phyloP scores from a whole-genome alignment of 192 early-diverging fungal genomes.

The Coemansia sp. region DNA sequence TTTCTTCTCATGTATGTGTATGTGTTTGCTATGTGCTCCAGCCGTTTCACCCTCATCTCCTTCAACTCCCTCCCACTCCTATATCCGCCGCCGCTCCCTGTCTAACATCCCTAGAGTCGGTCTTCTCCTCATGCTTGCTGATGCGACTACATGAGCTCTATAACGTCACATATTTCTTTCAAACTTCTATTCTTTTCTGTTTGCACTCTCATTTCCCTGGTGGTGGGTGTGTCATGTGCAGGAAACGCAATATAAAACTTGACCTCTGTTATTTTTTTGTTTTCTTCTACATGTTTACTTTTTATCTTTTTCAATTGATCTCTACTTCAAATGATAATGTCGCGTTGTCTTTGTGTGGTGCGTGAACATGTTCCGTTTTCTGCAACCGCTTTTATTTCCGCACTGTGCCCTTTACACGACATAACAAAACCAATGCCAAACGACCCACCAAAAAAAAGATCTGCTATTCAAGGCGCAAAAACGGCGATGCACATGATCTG shows the following conservation, averaged over 20 bases:
- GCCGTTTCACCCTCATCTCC: conserved; percentile 3
- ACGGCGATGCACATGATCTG: too few relatives aligned
- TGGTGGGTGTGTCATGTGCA: conserved; percentile 4
- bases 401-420: too few relatives aligned
- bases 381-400: not conserved
- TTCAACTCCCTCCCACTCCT: conserved; percentile 1
- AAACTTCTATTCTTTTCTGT: not conserved
- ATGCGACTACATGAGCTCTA: not conserved
- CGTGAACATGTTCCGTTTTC: not conserved
- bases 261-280: conserved; percentile 5
- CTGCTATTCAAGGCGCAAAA: too few relatives aligned
- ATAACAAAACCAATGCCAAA: too few relatives aligned
- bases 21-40: conserved; percentile 15
- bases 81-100: not conserved
- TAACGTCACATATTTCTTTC: not conserved
- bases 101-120: not conserved
- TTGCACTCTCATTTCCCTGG: not conserved
- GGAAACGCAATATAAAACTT: not conserved
- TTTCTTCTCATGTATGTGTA: conserved; percentile 3
- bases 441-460: too few relatives aligned
- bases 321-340: not conserved
- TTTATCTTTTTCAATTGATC: not conserved
- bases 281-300: conserved; percentile 8
- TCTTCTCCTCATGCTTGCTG: not conserved
- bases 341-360: not conserved